Base-by-base conservation (phyloP, 192 early-diverging fungal species). In the Funneliformis mosseae region DNA sequence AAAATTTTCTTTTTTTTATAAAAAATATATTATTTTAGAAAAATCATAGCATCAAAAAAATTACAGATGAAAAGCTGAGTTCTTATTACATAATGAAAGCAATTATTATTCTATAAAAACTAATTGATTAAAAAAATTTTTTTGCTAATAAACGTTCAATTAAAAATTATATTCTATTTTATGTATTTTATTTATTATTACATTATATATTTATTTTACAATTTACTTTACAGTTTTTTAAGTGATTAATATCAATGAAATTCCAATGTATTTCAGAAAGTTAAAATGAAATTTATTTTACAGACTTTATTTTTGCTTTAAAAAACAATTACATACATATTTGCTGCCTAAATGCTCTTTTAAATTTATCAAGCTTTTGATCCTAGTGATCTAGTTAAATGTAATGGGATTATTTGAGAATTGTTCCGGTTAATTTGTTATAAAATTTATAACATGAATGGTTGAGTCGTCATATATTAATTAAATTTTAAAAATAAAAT, bases 41-140 rank as follows among this genome's bases (percentile, higher is more conserved):
- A 11, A 60, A 75, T 75, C 18, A 48, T 48, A 23, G 48, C 25
- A 50, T 75, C 16, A 75, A 75, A 28, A 75, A 75, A 28, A 18
- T 75, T 3, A 55, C 74, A 5, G 27, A 38, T 12, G 28, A 60
- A 59, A 41, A 60, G 27, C 16, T 18, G 16, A 59, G 8, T 25
- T 75, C 5, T 39, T 25, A 12, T 28, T 75, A 23, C 38, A 60
- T 16, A 48, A 60, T 28, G 74, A 75, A 23, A 75, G 21, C 14
- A 27, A 28, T 33, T 75, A n/a, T 75, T 33, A 33, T 33, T 33
- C 3, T 3, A 33, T 33, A 33, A 33, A 3, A 3, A n/a, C n/a
- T 33, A 33, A 33, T 2, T 33, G 33, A 33, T 33, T 33, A 33
- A 33, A 33, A 33, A 33, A 33, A n/a, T n/a, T n/a, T n/a, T n/a